phyloP scores from a whole-genome alignment of 257 asterid genomes.

The Nicotiana undulata region DNA sequence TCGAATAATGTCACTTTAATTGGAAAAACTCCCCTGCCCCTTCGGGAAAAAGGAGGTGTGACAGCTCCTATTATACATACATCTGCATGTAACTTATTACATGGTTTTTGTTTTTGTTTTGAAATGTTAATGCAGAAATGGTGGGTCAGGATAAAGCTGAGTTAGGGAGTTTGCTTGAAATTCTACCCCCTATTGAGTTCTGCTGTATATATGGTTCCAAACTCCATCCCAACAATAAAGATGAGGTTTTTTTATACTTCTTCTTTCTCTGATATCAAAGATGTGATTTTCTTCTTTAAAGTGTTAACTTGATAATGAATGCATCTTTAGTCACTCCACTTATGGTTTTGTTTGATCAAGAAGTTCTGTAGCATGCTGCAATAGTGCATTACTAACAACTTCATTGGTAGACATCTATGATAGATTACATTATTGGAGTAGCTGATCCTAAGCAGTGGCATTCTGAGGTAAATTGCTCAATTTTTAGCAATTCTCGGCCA shows the following conservation, averaged over 20 bases:
- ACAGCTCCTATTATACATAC: background rate
- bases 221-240: slow-evolving; percentile 74
- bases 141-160: slow-evolving; percentile 26
- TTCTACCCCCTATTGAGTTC: slow-evolving; percentile 76
- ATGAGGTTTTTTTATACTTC: slow-evolving; percentile 37
- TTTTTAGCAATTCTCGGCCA: slow-evolving; percentile 5
- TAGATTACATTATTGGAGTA: slow-evolving; percentile 83
- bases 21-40: too few species aligned
- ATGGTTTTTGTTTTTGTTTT: background rate
- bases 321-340: background rate
- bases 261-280: background rate
- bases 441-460: slow-evolving; percentile 87
- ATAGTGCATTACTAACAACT: background rate
- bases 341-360: background rate
- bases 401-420: slow-evolving; percentile 56
- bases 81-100: background rate
- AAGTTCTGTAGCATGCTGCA: background rate
- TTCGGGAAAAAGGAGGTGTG: too few species aligned
- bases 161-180: slow-evolving; percentile 41
- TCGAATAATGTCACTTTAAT: too few species aligned
- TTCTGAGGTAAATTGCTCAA: slow-evolving; percentile 41
- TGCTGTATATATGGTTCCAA: slow-evolving; percentile 76
- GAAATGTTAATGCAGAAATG: slow-evolving; percentile 19
- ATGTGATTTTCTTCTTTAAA: background rate
- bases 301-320: background rate